phyloP scores from a whole-genome alignment of 2,329 filamentous ascomycete species.

The Pseudofabraea citricarpa region DNA sequence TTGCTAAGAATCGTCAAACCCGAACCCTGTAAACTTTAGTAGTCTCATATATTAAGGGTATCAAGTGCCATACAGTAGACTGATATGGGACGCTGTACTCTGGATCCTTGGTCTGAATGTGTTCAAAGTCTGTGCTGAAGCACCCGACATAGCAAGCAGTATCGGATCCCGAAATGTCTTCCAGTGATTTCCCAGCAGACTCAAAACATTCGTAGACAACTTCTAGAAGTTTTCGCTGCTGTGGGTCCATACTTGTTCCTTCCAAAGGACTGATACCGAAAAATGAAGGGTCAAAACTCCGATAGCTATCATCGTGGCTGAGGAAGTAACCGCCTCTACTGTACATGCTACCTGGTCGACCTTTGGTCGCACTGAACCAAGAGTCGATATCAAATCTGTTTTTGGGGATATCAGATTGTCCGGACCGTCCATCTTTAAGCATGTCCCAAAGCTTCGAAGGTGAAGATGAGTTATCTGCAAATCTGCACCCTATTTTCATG shows the following conservation, averaged over 20 bases:
- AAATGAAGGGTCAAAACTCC: constrained; percentile 4
- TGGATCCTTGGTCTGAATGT: constrained; percentile 4
- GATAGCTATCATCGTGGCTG: constrained; percentile 2
- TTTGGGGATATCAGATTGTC: not conserved
- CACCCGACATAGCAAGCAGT: constrained; percentile 13
- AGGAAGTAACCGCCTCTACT: constrained; percentile 8
- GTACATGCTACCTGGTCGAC: not conserved
- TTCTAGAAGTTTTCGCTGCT: constrained; percentile 17
- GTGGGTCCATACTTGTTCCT: constrained; percentile 13
- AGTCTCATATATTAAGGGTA: not conserved
- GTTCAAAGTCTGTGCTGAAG: constrained; percentile 8
- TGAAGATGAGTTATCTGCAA: not conserved
- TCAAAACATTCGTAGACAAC: constrained; percentile 19
- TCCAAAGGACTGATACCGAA: constrained; percentile 6
- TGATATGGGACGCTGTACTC: constrained; percentile 22
- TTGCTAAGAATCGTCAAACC: constrained; percentile 14
- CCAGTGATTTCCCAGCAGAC: constrained; percentile 13
- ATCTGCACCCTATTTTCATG: not conserved
- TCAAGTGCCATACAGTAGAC: not conserved
- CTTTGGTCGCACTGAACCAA: not conserved
- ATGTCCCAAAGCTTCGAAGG: constrained; percentile 2
- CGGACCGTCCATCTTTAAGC: not conserved
- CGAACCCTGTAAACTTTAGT: not conserved
- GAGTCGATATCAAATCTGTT: not conserved
- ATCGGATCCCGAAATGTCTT: constrained; percentile 11